phyloP scores from a whole-genome alignment of 2,329 filamentous ascomycete genomes.

The Aspergillus brunneoviolaceus region DNA sequence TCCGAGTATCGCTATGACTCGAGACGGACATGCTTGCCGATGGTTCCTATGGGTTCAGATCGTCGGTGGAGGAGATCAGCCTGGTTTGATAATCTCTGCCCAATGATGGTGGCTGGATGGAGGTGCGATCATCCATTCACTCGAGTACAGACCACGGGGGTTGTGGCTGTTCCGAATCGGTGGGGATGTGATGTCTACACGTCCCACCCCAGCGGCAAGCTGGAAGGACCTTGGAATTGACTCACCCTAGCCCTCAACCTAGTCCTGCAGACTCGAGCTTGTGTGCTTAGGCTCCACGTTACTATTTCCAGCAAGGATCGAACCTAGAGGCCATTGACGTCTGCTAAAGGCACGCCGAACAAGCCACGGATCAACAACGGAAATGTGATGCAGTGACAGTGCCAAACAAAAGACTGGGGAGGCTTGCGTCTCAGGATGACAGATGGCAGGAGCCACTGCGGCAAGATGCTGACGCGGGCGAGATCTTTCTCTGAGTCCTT shows the following conservation, averaged over 20 bases:
- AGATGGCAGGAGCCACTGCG: not conserved
- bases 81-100: not conserved
- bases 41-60: not conserved
- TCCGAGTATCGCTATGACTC: not conserved
- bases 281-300: not conserved
- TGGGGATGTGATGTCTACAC: not conserved
- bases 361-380: not conserved
- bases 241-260: not conserved
- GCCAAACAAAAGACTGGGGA: not conserved
- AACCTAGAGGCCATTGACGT: not conserved
- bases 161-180: constrained; percentile 2
- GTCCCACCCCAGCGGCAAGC: not conserved
- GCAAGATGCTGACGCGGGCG: not conserved
- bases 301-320: not conserved
- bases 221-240: not conserved
- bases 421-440: not conserved
- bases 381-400: not conserved
- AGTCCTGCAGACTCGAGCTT: not conserved
- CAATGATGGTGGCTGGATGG: not conserved
- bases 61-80: not conserved
- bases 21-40: not conserved
- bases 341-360: not conserved
- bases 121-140: not conserved
- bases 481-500: not conserved
- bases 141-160: not conserved